phyloP scores from a whole-genome alignment of 208 protist genomes.

The Herpetomonas tarakana region DNA sequence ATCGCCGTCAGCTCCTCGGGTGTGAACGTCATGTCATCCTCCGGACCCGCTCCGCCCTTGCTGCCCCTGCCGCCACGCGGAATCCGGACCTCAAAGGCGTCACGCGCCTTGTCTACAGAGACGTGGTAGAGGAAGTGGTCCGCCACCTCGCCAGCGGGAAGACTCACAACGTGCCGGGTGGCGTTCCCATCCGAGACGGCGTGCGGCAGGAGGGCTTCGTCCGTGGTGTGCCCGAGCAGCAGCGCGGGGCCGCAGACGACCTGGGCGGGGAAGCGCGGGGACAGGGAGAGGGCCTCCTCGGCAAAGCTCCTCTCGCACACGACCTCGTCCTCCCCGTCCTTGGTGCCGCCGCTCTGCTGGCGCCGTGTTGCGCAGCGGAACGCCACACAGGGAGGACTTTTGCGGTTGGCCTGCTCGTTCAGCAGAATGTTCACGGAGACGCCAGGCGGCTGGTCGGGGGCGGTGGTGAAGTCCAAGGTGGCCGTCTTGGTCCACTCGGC shows the following conservation, averaged over 20 bases:
- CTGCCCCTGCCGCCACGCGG: constrained; percentile 6
- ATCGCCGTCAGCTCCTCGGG: constrained; percentile 86
- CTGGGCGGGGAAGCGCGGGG: constrained; percentile 68
- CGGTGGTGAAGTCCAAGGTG: constrained; percentile 10
- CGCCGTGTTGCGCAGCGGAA: constrained; percentile 49
- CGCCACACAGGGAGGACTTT: constrained; percentile 84
- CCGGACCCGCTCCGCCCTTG: constrained; percentile 4
- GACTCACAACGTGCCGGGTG: not conserved
- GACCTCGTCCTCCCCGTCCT: not conserved
- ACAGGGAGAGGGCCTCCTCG: constrained; percentile 75
- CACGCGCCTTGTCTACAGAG: constrained; percentile 5
- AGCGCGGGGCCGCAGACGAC: constrained; percentile 55
- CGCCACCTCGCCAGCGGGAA: not conserved
- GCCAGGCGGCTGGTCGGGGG: constrained; percentile 3
- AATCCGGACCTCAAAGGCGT: constrained; percentile 12
- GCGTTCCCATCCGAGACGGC: not conserved
- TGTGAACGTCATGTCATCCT: constrained; percentile 30
- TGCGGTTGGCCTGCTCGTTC: constrained; percentile 93
- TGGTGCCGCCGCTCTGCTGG: not conserved
- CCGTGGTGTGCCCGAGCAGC: constrained; percentile 33
- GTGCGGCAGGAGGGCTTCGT: not conserved
- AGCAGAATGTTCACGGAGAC: constrained; percentile 77
- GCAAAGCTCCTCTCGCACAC: constrained; percentile 80
- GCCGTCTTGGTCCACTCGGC: constrained; percentile 41
- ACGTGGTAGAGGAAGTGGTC: constrained; percentile 6